Evolutionary conservation across 805 yeast genomes (phyloP), one percentile per base, ranked within the genome.

Genomic region (Kuraishia hungarica): DNA sequence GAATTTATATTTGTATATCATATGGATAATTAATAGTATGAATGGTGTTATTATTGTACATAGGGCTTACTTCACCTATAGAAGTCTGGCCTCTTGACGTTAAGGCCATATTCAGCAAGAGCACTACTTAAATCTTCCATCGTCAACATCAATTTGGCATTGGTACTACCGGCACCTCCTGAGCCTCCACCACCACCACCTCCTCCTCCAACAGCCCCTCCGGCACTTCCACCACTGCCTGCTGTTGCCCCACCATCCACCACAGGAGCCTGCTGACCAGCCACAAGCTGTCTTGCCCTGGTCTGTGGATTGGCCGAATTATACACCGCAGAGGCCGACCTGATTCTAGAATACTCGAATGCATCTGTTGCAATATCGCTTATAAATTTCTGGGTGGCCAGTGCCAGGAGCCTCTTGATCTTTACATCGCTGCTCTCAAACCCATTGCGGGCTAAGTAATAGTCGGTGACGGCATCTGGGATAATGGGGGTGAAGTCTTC

Each of bases 361-460:
- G 99, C 97, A 66, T 94, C 98, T 17, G 91, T 89, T 1, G 99
- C 97, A 29, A 94, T 85, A 67, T 94, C 99, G 58, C 92, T 83
- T 26, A 94, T 80, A 67, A 94, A 94, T 66, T 94, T 94, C 65
- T 96, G 99, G 0, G 99, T 94, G 0, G 99, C 98, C 55, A 94
- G 74, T 0, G 98, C 97, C 52, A 94, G 74, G 43, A 94, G 73
- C 54, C 98, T 77, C 68, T 91, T 92, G 56, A 88, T 82, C 56
- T 91, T 79, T 15, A 82, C 72, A 66, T 93, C 96, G 47, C 86
- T 77, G 26, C 94, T 82, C 56, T 85, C 86, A 62, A 94, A 84
- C 47, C 97, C 97, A 58, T 90, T 86, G 64, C 86, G 86, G 23
- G 89, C 82, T 53, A 93, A 72, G 64, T 93, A 94, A 67, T 91